A percentile compares a stretch with the other conserved stretches of the same genome.
These are phyloP conservation scores for Fragaria vesca DNA, from an alignment of 306 rosid genomes.

Conservation along the genomic window DNA sequence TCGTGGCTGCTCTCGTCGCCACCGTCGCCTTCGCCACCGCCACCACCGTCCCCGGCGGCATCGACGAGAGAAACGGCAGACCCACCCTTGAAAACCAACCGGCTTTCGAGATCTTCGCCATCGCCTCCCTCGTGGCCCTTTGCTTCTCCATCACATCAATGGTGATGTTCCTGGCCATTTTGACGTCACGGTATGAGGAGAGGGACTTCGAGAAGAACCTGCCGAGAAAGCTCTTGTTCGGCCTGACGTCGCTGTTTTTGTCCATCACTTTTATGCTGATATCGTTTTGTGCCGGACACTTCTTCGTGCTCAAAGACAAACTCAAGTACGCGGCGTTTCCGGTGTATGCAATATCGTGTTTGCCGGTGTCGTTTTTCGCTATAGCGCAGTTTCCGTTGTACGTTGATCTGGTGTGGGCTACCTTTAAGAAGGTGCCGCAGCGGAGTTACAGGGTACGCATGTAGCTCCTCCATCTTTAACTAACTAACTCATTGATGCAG, in stretches of 20 bases:
- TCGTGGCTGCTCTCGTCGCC: slow-evolving; percentile 56
- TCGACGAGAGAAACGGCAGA: background rate
- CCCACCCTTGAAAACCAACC: slow-evolving; percentile 31
- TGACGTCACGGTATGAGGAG: slow-evolving; percentile 40
- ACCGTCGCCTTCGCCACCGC: slow-evolving; percentile 38
- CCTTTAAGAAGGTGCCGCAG: slow-evolving; percentile 29
- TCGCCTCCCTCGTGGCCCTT: slow-evolving; percentile 38
- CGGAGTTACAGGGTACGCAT: slow-evolving; percentile 18
- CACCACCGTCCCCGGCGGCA: slow-evolving; percentile 38
- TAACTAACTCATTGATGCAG: background rate
- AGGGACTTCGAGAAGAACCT: slow-evolving; percentile 36
- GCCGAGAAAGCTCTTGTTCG: slow-evolving; percentile 42
- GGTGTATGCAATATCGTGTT: slow-evolving; percentile 34
- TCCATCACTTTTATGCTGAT: slow-evolving; percentile 43
- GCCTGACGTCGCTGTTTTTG: slow-evolving; percentile 45
- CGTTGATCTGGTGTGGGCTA: slow-evolving; percentile 42
- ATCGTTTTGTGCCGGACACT: slow-evolving; percentile 50
- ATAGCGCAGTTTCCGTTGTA: slow-evolving; percentile 47
- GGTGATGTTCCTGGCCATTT: slow-evolving; percentile 53
- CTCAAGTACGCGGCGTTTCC: slow-evolving; percentile 27
- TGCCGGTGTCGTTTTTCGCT: slow-evolving; percentile 42
- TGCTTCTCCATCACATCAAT: slow-evolving; percentile 49
- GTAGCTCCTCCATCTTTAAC: background rate
- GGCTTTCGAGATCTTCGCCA: slow-evolving; percentile 35
- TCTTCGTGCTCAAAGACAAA: slow-evolving; percentile 34